phyloP scores from a whole-genome alignment of 495 filamentous ascomycete species.

The Pyrenula aspistea region DNA sequence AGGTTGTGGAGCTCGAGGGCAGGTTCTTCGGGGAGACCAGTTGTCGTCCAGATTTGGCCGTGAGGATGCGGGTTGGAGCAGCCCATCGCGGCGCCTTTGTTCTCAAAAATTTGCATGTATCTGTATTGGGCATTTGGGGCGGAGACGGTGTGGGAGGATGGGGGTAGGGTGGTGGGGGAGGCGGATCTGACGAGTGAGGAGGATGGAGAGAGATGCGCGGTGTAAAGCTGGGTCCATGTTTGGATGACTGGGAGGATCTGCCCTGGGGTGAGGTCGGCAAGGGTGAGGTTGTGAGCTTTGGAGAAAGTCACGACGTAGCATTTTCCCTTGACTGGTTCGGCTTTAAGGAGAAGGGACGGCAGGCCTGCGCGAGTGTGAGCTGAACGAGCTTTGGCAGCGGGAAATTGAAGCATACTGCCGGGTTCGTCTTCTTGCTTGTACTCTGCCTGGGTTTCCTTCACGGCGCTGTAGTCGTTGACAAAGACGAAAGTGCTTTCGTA shows the following conservation, averaged over 20 bases:
- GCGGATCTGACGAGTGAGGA: constrained; percentile 49
- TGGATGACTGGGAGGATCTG: constrained; percentile 67
- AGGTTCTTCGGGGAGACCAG: constrained; percentile 78
- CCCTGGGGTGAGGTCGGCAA: constrained; percentile 64
- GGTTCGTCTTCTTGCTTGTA: constrained; percentile 43
- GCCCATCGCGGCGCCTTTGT: constrained; percentile 96
- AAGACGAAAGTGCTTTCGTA: constrained; percentile 87
- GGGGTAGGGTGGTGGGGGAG: constrained; percentile 32
- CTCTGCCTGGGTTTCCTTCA: constrained; percentile 79
- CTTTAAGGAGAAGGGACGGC: constrained; percentile 69
- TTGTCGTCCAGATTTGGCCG: constrained; percentile 93
- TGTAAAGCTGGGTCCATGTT: constrained; percentile 84
- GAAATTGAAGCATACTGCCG: constrained; percentile 26
- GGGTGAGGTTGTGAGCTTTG: constrained; percentile 76
- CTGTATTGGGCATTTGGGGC: constrained; percentile 67
- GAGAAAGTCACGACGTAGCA: constrained; percentile 97
- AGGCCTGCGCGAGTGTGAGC: constrained; percentile 35
- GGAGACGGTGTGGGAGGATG: constrained; percentile 30
- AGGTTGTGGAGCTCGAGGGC: constrained; percentile 64
- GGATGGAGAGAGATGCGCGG: constrained; percentile 58
- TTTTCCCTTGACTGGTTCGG: constrained; percentile 81
- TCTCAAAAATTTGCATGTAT: constrained; percentile 99
- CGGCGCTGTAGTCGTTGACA: constrained; percentile 94
- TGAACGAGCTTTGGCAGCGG: background rate
- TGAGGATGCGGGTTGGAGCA: constrained; percentile 98